Conservation (phyloP, 805 yeast genomes). For the Cyberlindnera petersonii region DNA sequence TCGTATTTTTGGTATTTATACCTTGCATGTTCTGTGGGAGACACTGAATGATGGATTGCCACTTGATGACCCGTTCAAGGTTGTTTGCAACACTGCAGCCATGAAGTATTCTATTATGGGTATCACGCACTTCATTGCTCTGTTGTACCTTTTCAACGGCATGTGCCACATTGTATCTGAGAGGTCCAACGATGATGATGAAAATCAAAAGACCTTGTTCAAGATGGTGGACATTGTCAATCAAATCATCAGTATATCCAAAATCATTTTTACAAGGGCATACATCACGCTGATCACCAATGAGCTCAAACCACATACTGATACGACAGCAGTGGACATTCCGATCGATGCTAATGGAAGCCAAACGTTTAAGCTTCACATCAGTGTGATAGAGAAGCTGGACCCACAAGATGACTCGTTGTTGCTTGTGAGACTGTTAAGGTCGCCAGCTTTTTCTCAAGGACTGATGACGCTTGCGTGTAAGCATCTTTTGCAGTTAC, state of each 20-base stretch:
- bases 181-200: constrained; percentile 2
- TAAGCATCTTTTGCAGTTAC: constrained; percentile 12
- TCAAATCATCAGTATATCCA: constrained; percentile 11
- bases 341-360: not conserved
- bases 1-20: constrained; percentile 10
- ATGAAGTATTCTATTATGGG: constrained; percentile 23
- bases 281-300: constrained; percentile 14
- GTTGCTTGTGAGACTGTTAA: constrained; percentile 1
- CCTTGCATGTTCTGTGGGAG: constrained; percentile 21
- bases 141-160: constrained; percentile 16
- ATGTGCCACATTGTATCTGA: constrained; percentile 5
- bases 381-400: constrained; percentile 15
- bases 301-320: constrained; percentile 1
- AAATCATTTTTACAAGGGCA: constrained; percentile 16
- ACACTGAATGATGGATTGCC: constrained; percentile 14
- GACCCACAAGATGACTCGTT: constrained; percentile 8
- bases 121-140: constrained; percentile 22
- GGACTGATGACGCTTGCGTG: constrained; percentile 13
- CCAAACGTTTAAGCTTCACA: constrained; percentile 1
- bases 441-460: constrained; percentile 11
- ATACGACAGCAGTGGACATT: too few relatives aligned
- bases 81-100: constrained; percentile 14
- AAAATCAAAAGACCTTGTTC: too few relatives aligned
- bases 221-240: constrained; percentile 19
- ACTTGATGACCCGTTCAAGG: constrained; percentile 11